Base-by-base conservation (phyloP, 495 filamentous ascomycete genomes). In the Amniculicola lignicola region DNA sequence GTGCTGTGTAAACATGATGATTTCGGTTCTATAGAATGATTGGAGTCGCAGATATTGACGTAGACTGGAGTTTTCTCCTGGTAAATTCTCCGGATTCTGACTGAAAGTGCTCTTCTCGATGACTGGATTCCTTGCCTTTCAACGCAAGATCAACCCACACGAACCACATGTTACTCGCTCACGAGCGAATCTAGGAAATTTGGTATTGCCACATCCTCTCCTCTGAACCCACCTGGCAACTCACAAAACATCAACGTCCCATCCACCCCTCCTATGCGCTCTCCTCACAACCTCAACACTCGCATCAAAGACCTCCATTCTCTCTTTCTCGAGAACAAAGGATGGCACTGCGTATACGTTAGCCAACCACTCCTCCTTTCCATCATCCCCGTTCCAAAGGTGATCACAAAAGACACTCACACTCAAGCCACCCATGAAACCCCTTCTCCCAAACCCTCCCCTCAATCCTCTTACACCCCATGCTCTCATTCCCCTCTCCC, bases 351-450 rank as follows among this genome's bases (percentile, higher is more conserved):
- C 16, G 16, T 18, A 21, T 10, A 19, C 16, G 25, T 53, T 33
- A 53, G 48, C 19, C 12, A 28, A 7, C 7, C 29, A 28, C 14
- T 11, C 43, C 22, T 15, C 29, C 10, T 3, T n/a, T 31, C 12
- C 19, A 9, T 9, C 15, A 7, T 18, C 35, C 2, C 14, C 42
- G 27, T 31, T 54, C 41, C 15, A 11, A 18, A n/a, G 12, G 3
- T 12, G 22, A 15, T 6, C 21, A 42, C 1, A 40, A n/a, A 29
- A 16, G 43, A 42, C 36, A 71, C 57, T 44, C 42, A 69, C 69
- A 48, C 47, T 69, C 65, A 3, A 72, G 38, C 62, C 69, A 72
- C 10, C 70, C 70, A 63, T 73, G 69, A 43, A 70, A 69, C 25
- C 57, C 60, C 31, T 60, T 62, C 15, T 70, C 69, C 24, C 57